Percentiles rank a stretch among this genome's conserved stretches.
Conservation (phyloP, 768 basidiomycete genomes). For the Clitopilus passeckerianus region DNA sequence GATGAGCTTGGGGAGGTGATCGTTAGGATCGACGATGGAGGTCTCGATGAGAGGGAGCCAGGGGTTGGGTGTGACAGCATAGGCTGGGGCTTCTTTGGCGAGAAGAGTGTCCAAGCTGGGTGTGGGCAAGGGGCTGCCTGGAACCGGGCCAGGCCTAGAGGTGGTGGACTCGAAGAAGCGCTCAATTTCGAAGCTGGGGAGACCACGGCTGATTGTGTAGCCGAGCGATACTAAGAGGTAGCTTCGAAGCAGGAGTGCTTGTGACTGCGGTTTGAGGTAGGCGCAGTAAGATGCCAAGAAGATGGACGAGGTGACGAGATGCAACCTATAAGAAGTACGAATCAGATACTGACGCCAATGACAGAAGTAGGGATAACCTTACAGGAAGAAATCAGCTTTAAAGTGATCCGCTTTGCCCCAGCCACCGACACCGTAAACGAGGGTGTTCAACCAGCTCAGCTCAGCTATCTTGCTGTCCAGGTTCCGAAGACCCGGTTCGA, state of each 20-base stretch:
- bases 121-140: conserved; percentile 12
- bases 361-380: conserved; percentile 1
- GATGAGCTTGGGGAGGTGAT: conserved; percentile 36
- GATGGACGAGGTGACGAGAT: conserved; percentile 59
- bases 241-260: conserved; percentile 48
- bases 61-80: conserved; percentile 41
- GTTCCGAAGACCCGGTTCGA: conserved; percentile 10
- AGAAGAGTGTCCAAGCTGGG: conserved; percentile 19
- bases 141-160: background rate
- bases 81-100: conserved; percentile 22
- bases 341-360: background rate
- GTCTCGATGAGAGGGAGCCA: conserved; percentile 58
- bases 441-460: conserved; percentile 15
- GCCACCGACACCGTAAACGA: conserved; percentile 15
- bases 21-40: conserved; percentile 54
- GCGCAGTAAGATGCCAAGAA: conserved; percentile 51
- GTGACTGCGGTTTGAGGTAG: conserved; percentile 33
- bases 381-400: conserved; percentile 19
- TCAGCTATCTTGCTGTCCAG: conserved; percentile 13
- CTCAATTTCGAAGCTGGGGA: conserved; percentile 41
- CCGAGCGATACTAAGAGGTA: conserved; percentile 51
- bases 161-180: conserved; percentile 35
- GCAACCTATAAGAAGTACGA: conserved; percentile 41
- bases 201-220: conserved; percentile 56
- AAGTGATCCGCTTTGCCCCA: conserved; percentile 13